These are phyloP conservation scores for Ailanthus altissimus DNA, from an alignment of 345 rosid species.

Conservation along the genomic window DNA sequence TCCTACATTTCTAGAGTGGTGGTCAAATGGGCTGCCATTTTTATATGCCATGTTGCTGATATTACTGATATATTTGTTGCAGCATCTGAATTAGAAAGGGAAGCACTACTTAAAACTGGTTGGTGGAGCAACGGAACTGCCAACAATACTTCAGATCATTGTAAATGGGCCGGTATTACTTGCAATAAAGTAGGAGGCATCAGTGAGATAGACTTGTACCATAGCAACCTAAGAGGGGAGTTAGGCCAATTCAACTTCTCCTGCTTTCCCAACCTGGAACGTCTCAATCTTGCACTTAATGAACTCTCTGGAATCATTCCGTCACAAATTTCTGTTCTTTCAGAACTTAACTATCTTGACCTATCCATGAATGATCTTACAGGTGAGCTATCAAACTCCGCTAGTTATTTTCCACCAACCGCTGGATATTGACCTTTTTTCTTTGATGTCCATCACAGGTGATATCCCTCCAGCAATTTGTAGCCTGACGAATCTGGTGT, in stretches of 20 bases:
- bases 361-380: background rate
- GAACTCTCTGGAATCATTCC: background rate
- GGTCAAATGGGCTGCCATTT: no score
- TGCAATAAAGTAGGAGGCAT: background rate
- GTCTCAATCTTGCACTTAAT: background rate
- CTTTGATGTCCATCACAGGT: background rate
- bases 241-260: background rate
- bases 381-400: background rate
- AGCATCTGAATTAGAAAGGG: background rate
- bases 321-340: background rate
- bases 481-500: background rate
- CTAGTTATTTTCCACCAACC: no score
- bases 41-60: no score
- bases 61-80: no score
- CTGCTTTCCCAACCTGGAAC: background rate
- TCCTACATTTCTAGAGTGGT: no score
- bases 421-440: background rate
- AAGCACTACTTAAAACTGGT: background rate
- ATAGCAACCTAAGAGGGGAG: background rate
- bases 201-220: background rate
- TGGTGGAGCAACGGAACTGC: background rate
- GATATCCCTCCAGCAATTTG: background rate
- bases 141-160: background rate
- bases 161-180: background rate
- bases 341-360: background rate